Percentiles rank a stretch among this genome's conserved stretches.
These are phyloP conservation scores for Vanderwaltozyma polyspora DNA, from an alignment of 805 yeast genomes.

Conservation along the genomic window DNA sequence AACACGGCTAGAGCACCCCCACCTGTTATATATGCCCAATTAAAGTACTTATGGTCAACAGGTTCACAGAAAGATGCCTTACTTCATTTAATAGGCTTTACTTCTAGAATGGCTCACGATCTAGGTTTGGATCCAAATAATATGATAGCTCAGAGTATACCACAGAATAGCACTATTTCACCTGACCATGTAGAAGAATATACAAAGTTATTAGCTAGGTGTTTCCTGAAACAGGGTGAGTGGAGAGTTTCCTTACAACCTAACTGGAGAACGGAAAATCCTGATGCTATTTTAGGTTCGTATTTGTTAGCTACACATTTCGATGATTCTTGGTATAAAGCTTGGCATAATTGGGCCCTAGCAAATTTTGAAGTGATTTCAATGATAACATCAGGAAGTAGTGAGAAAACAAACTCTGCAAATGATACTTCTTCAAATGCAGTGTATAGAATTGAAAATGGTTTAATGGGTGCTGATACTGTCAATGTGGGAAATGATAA, in stretches of 20 bases:
- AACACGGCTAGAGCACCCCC: constrained; percentile 80
- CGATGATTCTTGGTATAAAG: constrained; percentile 89
- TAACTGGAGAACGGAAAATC: constrained; percentile 68
- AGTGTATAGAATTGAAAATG: constrained; percentile 12
- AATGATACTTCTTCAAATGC: constrained; percentile 6
- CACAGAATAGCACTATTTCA: constrained; percentile 37
- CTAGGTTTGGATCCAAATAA: constrained; percentile 80
- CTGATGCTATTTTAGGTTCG: constrained; percentile 82
- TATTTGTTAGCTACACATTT: constrained; percentile 90
- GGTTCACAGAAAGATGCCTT: constrained; percentile 84
- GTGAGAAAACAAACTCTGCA: constrained; percentile 12
- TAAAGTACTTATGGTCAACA: constrained; percentile 94
- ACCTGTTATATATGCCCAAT: constrained; percentile 91
- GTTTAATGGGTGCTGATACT: constrained; percentile 17
- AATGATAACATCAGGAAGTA: constrained; percentile 30
- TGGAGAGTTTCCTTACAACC: constrained; percentile 83
- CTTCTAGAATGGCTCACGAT: constrained; percentile 82
- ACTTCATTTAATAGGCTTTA: constrained; percentile 75
- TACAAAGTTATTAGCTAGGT: constrained; percentile 78
- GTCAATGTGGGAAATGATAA: constrained; percentile 17
- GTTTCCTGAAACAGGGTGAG: constrained; percentile 95
- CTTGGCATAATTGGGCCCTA: constrained; percentile 99
- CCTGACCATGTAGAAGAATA: constrained; percentile 69
- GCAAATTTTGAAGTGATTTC: constrained; percentile 95
- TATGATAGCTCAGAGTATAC: constrained; percentile 75